phyloP scores from a whole-genome alignment of 2,329 filamentous ascomycete genomes.

The Alternaria triticimaculans region DNA sequence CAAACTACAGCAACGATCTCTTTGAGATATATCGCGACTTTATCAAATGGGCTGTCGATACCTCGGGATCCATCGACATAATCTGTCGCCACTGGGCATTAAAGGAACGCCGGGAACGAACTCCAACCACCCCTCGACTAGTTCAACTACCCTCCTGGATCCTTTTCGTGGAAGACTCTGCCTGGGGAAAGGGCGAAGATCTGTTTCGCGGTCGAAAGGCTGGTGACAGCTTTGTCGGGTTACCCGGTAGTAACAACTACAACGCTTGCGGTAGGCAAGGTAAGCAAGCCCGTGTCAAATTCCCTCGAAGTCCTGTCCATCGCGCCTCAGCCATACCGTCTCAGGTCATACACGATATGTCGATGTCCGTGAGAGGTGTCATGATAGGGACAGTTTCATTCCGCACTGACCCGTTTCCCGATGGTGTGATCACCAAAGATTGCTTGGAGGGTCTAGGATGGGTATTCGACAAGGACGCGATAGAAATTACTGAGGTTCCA shows the following conservation, averaged over 20 bases:
- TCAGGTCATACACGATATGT: neutral
- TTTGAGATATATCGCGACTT: neutral
- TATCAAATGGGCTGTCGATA: neutral
- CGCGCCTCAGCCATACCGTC: accelerated
- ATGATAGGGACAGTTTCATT: neutral
- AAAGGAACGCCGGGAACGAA: neutral
- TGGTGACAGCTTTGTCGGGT: neutral
- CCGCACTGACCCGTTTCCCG: neutral
- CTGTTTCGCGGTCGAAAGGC: neutral
- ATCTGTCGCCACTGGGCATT: neutral
- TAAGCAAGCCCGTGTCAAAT: neutral
- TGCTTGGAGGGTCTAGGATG: neutral
- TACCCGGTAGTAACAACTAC: neutral
- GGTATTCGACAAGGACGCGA: neutral
- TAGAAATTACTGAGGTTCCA: neutral
- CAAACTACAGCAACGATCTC: neutral
- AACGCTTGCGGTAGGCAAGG: neutral
- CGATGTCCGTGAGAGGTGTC: neutral
- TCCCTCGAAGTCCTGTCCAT: neutral
- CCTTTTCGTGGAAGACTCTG: neutral
- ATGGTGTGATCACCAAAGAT: neutral
- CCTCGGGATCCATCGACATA: neutral
- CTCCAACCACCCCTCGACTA: neutral
- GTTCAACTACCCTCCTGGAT: neutral
- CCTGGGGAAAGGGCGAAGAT: neutral